These are phyloP conservation scores for Iris macrosiphon DNA, from an alignment of 106 monocot genomes.

Conservation along the genomic window DNA sequence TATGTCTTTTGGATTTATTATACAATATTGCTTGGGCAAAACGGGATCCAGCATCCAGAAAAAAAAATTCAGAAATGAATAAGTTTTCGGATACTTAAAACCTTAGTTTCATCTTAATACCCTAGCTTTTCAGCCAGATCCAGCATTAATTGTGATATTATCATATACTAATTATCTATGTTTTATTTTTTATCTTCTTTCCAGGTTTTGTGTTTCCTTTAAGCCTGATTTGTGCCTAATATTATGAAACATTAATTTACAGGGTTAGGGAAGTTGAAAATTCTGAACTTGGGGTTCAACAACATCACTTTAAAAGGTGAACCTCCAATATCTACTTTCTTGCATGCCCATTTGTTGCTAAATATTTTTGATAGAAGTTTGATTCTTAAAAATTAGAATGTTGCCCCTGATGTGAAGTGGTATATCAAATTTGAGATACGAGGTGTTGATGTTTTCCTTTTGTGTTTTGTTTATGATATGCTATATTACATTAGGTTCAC, in stretches of 20 bases:
- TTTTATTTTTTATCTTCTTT: not conserved
- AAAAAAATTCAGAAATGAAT: too few species aligned
- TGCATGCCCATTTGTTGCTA: not conserved
- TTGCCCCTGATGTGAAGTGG: too few species aligned
- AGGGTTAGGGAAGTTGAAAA: conserved; percentile 78
- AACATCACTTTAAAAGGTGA: conserved; percentile 84
- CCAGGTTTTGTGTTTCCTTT: not conserved
- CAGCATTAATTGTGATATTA: not conserved
- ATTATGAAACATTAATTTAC: conserved; percentile 14
- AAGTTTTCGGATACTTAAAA: too few species aligned
- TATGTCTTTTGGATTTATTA: not conserved
- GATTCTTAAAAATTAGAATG: too few species aligned
- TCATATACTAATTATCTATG: too few species aligned
- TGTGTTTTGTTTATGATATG: too few species aligned
- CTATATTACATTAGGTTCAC: too few species aligned
- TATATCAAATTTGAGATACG: too few species aligned
- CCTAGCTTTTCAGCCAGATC: not conserved
- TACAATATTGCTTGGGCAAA: not conserved
- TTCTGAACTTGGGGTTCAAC: conserved; percentile 89
- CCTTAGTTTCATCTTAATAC: not conserved
- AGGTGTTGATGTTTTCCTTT: too few species aligned
- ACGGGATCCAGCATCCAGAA: too few species aligned
- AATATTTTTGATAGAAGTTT: too few species aligned
- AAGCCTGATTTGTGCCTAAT: not conserved
- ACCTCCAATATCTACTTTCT: not conserved